A percentile compares a stretch with the other conserved stretches of the same genome.
These are phyloP conservation scores for Kodamaea kakaduensis DNA, from an alignment of 805 yeast genomes.

Conservation along the genomic window DNA sequence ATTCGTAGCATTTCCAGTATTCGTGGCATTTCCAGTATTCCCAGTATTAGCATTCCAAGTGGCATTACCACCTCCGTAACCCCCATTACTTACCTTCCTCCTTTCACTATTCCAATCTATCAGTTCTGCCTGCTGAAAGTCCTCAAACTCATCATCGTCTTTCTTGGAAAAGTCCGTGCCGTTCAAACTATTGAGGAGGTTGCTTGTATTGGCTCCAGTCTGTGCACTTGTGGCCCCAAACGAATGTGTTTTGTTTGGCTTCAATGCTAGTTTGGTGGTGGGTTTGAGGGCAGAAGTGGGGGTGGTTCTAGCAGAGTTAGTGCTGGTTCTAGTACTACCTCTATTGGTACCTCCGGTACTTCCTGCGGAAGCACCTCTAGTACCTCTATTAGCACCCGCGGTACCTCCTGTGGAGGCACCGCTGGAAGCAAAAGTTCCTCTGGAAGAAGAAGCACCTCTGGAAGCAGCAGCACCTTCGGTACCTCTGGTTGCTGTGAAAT, in stretches of 20 bases:
- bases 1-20: too few species aligned
- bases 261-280: constrained; percentile 5
- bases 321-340: constrained; percentile 1
- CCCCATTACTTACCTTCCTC: constrained; percentile 5
- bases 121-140: constrained; percentile 20
- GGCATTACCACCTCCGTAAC: too few species aligned
- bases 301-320: constrained; percentile 1
- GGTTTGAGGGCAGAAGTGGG: constrained; percentile 2
- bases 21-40: too few species aligned
- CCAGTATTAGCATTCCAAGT: too few species aligned
- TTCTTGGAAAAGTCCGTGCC: constrained; percentile 17
- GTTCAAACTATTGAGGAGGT: constrained; percentile 23
- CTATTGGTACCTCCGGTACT: background rate
- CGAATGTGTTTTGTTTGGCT: constrained; percentile 12
- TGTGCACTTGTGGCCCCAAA: constrained; percentile 24
- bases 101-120: constrained; percentile 17
- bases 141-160: constrained; percentile 27
- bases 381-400: constrained; percentile 2
- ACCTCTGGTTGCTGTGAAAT: constrained; percentile 8
- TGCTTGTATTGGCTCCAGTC: constrained; percentile 13
- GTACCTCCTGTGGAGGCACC: too few species aligned
- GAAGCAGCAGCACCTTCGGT: too few species aligned
- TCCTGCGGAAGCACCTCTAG: constrained; percentile 1
- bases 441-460: too few species aligned
- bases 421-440: too few species aligned